Base-by-base conservation (phyloP, 1,139 yeast species). In the Hemisphaericaspora xylanilytica region DNA sequence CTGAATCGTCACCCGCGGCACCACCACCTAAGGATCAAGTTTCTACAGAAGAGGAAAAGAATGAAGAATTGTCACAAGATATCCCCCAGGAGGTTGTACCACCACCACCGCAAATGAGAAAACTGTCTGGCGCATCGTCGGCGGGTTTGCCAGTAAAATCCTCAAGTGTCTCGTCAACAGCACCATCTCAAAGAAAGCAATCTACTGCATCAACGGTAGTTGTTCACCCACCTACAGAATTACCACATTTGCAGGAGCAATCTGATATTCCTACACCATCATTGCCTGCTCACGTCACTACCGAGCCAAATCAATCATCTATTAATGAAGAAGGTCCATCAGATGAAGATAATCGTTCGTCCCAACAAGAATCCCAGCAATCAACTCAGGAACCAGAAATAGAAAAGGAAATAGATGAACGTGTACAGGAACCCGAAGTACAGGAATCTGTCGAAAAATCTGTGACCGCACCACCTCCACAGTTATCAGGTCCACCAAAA, bases 401-500 rank as follows among this genome's bases (percentile, higher is more conserved):
- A 39, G 14, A 28, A 7, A n/a, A 45, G 39, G 24, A 27, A 41
- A 40, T 16, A 9, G 30, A 12, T 8, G 12, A 21, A 17, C 18
- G 24, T 8, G 16, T 11, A 9, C 37, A 28, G 11, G 37, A 24
- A 15, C 5, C 36, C 8, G 28, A 22, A 12, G 34, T 29, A 27
- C 38, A 34, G 26, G 31, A 39, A 13, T 24, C 46, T 12, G 28
- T 31, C 8, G 21, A 20, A 22, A 12, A 22, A 22, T 9, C n/a
- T 12, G 35, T 36, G n/a, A 27, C 37, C 8, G 37, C 43, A 12
- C 42, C 45, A 24, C 35, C 40, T 10, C 39, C 41, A 8, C 8
- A n/a, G n/a, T n/a, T 12, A 6, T 8, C 26, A 10, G 37, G 42
- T 27, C 44, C 47, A 20, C 36, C 44, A 21, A 40, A 36, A 6